Percentiles rank a stretch among this genome's conserved stretches.
Conservation (phyloP, 257 asterid species). For the Penstemon davidsonii region DNA sequence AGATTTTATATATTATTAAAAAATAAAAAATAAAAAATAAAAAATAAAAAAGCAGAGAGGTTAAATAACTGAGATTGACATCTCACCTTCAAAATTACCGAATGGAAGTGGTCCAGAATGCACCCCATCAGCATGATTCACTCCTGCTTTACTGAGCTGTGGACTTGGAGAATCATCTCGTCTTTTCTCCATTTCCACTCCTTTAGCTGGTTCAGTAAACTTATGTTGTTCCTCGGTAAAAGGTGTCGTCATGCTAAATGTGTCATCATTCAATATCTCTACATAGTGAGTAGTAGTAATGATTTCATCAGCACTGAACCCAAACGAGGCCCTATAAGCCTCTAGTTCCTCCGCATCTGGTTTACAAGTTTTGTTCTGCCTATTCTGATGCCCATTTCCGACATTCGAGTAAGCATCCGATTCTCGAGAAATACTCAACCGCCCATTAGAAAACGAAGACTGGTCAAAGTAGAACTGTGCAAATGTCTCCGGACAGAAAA, state of each 20-base stretch:
- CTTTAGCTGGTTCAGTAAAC: constrained; percentile 34
- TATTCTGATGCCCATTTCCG: constrained; percentile 55
- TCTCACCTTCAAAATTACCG: constrained; percentile 44
- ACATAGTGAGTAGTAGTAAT: constrained; percentile 70
- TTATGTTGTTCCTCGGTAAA: constrained; percentile 40
- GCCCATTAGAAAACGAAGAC: constrained; percentile 64
- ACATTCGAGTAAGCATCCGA: constrained; percentile 65
- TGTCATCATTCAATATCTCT: constrained; percentile 69
- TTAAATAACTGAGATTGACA: constrained; percentile 2
- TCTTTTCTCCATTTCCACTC: constrained; percentile 33
- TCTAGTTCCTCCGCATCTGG: constrained; percentile 77
- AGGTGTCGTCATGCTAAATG: constrained; percentile 62
- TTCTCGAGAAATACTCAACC: constrained; percentile 75
- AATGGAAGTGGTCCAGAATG: constrained; percentile 31
- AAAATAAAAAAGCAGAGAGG: not conserved
- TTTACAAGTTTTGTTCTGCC: constrained; percentile 55
- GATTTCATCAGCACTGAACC: constrained; percentile 89
- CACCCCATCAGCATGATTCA: constrained; percentile 31
- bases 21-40: not conserved
- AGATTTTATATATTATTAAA: not conserved
- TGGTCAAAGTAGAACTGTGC: constrained; percentile 79
- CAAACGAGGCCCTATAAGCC: constrained; percentile 88
- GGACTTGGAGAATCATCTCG: constrained; percentile 34
- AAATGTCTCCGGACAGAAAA: constrained; percentile 83
- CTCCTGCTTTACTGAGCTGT: constrained; percentile 35